A percentile compares a stretch with the other conserved stretches of the same genome.
phyloP scores from a whole-genome alignment of 176 grass and related monocot species.

The Musa schizocarpa region DNA sequence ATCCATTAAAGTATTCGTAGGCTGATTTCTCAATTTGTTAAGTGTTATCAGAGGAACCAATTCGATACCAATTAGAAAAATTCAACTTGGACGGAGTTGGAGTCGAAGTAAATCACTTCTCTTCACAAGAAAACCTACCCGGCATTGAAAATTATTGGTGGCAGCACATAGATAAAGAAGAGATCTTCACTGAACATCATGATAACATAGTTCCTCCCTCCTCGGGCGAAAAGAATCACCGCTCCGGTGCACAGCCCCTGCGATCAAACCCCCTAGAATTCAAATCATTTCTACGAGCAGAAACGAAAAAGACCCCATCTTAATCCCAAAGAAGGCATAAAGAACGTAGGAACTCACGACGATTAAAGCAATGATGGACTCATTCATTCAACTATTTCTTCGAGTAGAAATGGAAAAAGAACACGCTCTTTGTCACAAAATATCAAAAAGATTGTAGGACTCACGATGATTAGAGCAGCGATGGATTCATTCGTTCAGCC shows the following conservation, averaged over 20 bases:
- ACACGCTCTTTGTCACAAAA: too few species aligned
- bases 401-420: too few species aligned
- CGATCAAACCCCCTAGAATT: background rate
- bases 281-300: background rate
- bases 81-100: too few species aligned
- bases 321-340: background rate
- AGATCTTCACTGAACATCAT: conserved; percentile 18
- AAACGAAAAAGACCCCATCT: background rate
- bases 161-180: conserved; percentile 12
- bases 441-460: too few species aligned
- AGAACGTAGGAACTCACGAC: background rate
- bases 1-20: too few species aligned
- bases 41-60: too few species aligned
- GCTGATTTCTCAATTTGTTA: too few species aligned
- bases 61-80: too few species aligned
- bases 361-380: too few species aligned
- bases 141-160: conserved; percentile 18
- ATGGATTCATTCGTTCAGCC: too few species aligned
- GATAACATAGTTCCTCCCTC: background rate
- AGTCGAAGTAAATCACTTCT: background rate
- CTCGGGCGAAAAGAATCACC: background rate
- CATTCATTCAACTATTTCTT: too few species aligned
- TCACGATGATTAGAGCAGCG: too few species aligned
- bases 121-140: background rate
- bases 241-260: conserved; percentile 10